phyloP scores from a whole-genome alignment of 2,329 filamentous ascomycete species.

The Aureobasidium sp. region DNA sequence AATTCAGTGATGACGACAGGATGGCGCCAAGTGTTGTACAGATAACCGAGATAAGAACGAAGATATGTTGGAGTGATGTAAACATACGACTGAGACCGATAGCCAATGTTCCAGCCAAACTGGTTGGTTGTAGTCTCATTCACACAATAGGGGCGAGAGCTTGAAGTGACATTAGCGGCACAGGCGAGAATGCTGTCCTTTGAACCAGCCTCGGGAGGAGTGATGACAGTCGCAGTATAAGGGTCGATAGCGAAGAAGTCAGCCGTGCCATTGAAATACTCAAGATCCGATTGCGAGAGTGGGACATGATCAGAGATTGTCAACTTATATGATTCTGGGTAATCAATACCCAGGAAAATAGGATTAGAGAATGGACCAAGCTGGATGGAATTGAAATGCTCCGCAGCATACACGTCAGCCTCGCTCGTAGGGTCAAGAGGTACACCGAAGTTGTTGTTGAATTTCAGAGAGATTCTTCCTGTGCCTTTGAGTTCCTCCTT shows the following conservation, averaged over 20 bases:
- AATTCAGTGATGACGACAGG: conserved; percentile 46
- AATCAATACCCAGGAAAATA: conserved; percentile 57
- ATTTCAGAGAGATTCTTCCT: conserved; percentile 57
- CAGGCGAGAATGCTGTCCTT: conserved; percentile 41
- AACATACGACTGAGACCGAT: conserved; percentile 60
- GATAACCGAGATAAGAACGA: conserved; percentile 60
- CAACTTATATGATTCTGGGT: too few relatives aligned
- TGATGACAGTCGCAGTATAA: conserved; percentile 30
- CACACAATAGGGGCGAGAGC: conserved; percentile 35
- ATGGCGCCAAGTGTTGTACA: conserved; percentile 64
- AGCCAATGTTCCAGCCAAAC: conserved; percentile 43
- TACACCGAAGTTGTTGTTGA: conserved; percentile 45
- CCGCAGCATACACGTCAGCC: conserved; percentile 49
- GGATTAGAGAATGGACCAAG: conserved; percentile 60
- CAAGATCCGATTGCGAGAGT: conserved; percentile 54
- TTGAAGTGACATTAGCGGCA: conserved; percentile 32
- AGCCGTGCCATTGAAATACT: conserved; percentile 27
- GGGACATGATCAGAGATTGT: conserved; percentile 48
- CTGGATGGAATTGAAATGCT: conserved; percentile 49
- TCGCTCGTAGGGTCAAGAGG: conserved; percentile 41
- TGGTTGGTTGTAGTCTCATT: conserved; percentile 32
- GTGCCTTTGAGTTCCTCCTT: conserved; percentile 58
- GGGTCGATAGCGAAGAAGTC: conserved; percentile 37
- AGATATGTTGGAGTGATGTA: conserved; percentile 67
- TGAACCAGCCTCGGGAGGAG: conserved; percentile 36